Conservation (phyloP, 2,329 filamentous ascomycete genomes). For the Orbilia javanica region DNA sequence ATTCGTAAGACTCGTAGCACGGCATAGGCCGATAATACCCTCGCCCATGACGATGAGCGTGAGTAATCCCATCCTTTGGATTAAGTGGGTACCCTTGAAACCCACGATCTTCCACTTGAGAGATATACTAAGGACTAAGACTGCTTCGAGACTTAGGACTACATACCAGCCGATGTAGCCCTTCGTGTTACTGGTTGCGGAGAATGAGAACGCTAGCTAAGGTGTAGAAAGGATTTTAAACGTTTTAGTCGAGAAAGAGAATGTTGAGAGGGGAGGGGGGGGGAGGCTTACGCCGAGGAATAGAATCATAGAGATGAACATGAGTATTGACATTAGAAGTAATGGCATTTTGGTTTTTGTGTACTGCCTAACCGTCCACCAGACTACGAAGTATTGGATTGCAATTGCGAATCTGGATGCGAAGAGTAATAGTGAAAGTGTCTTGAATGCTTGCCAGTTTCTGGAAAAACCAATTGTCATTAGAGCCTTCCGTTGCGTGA, state of each 20-base stretch:
- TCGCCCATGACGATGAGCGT: constrained; percentile 77
- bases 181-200: constrained; percentile 24
- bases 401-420: constrained; percentile 70
- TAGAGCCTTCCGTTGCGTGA: neutral
- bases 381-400: constrained; percentile 70
- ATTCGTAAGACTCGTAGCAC: constrained; percentile 68
- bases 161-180: constrained; percentile 68
- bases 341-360: constrained; percentile 65
- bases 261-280: neutral
- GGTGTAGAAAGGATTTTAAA: neutral
- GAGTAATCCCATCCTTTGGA: constrained; percentile 74
- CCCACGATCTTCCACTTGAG: constrained; percentile 71
- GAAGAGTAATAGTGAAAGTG: constrained; percentile 65
- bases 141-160: constrained; percentile 70
- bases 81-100: constrained; percentile 74
- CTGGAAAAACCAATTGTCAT: neutral
- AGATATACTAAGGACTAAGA: constrained; percentile 70
- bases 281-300: constrained; percentile 54
- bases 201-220: constrained; percentile 59
- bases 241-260: neutral
- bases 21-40: constrained; percentile 73
- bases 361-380: constrained; percentile 65
- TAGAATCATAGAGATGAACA: constrained; percentile 43
- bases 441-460: constrained; percentile 58
- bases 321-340: constrained; percentile 48